Evolutionary conservation across 805 yeast genomes (phyloP).

Genomic region (Torulaspora franciscae): DNA sequence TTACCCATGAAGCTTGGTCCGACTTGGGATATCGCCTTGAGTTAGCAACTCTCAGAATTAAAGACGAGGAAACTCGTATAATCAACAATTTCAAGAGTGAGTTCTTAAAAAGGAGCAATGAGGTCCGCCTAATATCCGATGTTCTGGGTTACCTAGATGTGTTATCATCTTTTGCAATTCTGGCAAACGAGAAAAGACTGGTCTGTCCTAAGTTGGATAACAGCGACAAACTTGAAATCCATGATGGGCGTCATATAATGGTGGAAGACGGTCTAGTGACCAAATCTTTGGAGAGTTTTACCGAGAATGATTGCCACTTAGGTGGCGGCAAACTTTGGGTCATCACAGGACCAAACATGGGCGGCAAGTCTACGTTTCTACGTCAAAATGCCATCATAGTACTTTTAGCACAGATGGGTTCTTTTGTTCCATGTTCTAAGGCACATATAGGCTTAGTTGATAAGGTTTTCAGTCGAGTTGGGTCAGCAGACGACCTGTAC

Average conservation of each 20-base stretch:
- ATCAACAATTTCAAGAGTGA: slow-evolving; percentile 45
- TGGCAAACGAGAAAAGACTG: slow-evolving; percentile 65
- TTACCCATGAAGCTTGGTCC: slow-evolving; percentile 48
- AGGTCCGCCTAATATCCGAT: slow-evolving; percentile 48
- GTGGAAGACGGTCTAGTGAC: slow-evolving; percentile 69
- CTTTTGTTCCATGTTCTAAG: slow-evolving; percentile 60
- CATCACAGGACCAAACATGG: slow-evolving; percentile 90
- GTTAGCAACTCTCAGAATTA: slow-evolving; percentile 43
- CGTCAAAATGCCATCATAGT: slow-evolving; percentile 67
- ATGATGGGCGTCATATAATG: slow-evolving; percentile 74
- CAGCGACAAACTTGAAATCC: slow-evolving; percentile 45
- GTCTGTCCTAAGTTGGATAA: slow-evolving; percentile 60
- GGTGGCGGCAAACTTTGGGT: slow-evolving; percentile 42
- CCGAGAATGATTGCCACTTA: slow-evolving; percentile 33
- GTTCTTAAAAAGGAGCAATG: slow-evolving; percentile 42
- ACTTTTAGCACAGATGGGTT: slow-evolving; percentile 69
- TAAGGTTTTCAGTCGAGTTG: slow-evolving; percentile 71
- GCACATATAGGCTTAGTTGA: slow-evolving; percentile 73
- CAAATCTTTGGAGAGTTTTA: slow-evolving; percentile 38
- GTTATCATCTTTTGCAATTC: slow-evolving; percentile 60
- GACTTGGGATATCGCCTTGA: slow-evolving; percentile 48
- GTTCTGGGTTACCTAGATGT: slow-evolving; percentile 66
- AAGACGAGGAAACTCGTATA: slow-evolving; percentile 50
- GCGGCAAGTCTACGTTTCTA: slow-evolving; percentile 74
- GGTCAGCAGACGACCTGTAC: slow-evolving; percentile 77